Evolutionary conservation across 1,284 basidiomycete genomes (phyloP).

Genomic region (Austropuccinia psidii): DNA sequence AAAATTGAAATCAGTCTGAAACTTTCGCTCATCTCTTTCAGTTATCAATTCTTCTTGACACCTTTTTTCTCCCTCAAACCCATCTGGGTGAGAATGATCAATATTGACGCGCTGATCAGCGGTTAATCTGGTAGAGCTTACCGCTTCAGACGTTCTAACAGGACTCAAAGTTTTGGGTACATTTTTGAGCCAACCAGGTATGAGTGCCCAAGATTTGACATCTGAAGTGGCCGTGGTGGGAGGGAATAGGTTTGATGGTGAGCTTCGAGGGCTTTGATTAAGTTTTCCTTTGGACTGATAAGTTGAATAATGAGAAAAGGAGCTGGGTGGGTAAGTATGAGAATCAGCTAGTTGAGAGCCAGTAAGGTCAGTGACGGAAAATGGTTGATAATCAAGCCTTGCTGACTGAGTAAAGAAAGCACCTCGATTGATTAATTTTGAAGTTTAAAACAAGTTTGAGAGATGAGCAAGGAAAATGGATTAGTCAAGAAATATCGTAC

Average conservation of each 20-base stretch:
- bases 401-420: background rate
- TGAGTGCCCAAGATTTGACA: constrained; percentile 6
- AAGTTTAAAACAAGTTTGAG: background rate
- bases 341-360: background rate
- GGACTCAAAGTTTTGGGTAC: constrained; percentile 12
- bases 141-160: background rate
- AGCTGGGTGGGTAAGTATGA: constrained; percentile 21
- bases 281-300: constrained; percentile 1
- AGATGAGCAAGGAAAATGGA: too few species aligned
- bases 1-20: constrained; percentile 26
- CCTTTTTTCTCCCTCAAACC: background rate
- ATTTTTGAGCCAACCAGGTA: constrained; percentile 30
- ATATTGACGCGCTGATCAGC: background rate
- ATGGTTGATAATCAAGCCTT: too few species aligned
- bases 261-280: background rate
- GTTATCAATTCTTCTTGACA: constrained; percentile 14
- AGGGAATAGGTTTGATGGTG: background rate
- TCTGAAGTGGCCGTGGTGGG: background rate
- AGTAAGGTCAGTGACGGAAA: too few species aligned
- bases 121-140: background rate
- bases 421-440: background rate
- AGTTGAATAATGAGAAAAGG: constrained; percentile 4
- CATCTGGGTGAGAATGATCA: background rate
- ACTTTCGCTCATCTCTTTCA: constrained; percentile 15
- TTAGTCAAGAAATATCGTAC: too few species aligned